Base-by-base conservation (phyloP, 2,329 filamentous ascomycete genomes). In the Apiospora koreana region DNA sequence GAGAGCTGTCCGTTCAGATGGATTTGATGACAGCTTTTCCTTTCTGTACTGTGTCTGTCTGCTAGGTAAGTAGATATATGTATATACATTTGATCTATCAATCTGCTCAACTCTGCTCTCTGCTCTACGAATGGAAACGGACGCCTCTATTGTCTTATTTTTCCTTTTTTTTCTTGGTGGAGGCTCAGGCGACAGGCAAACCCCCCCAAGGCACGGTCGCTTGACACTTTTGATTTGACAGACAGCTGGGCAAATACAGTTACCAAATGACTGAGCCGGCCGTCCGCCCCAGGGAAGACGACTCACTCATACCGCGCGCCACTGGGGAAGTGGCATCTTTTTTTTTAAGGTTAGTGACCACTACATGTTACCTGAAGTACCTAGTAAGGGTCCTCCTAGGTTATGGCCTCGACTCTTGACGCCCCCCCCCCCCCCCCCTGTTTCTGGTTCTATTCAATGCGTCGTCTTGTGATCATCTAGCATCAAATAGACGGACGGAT, bases 301-400 rank as follows among this genome's bases (percentile, higher is more conserved):
- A 58, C 50, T 58, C 50, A 21, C 28, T 35, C 50, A 35, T 28
- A 35, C 21, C 21, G 28, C 50, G 16, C 50, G 50, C 50, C 28
- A 31, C 50, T 58, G 28, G 50, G 50, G 50, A 58, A 58, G 50
- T n/a, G 50, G 50, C 50, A 58, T 58, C 50, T 58, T 58, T 58
- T 54, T 54, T 58, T 58, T 25, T 58, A 58, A 62, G 54, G 54
- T 62, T 62, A 62, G 28, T 62, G 31, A 38, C 31, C 54, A 62
- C 3, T 62, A 38, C 54, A 35, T 38, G 28, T 38, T 62, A 62
- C 50, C 25, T 28, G n/a, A 35, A 28, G 31, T 58, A 58, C 23
- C 25, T 31, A 38, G 18, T 62, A 62, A 62, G 31, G 28, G 41
- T 43, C 41, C 23, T 50, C 25, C 28, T 38, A 62, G 54, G 54